Evolutionary conservation across 495 filamentous ascomycete species (phyloP), one percentile per base, ranked within the genome.

Genomic region (Neurospora sp.): DNA sequence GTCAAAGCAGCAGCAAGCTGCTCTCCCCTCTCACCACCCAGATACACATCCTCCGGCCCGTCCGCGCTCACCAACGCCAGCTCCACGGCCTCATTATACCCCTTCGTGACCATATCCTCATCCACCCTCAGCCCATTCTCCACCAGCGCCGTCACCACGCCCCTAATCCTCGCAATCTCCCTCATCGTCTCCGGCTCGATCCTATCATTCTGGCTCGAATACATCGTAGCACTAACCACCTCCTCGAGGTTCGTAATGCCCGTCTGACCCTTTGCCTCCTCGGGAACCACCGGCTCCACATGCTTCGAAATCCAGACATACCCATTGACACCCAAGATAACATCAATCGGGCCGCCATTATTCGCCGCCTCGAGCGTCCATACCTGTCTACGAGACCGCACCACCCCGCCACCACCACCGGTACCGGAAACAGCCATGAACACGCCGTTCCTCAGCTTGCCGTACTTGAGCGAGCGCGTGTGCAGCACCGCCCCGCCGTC

Each of bases 281-380:
- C 84, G 14, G 84, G 85, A 6, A 83, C 83, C 22, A 65, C 53
- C 1, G 53, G 53, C 53, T 90, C 86, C 2, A 89, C 82, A 75
- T 94, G 91, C 83, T 93, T 94, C 76, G 90, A 89, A 75, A 99
- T 94, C 91, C 92, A 98, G 71, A 98, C 92, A 77, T 93, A 98
- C 6, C 96, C 96, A 78, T 99, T 99, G 14, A 99, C 95, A 0
- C 96, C 96, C 6, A 98, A 83, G 39, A 97, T 86, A 12, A 98
- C 89, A 79, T 97, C 93, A 22, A 99, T 87, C 44, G 92, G 92
- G 0, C 91, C 95, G 8, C 80, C 85, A 0, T 88, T 89, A 70
- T 89, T 85, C 10, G 86, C 86, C 8, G 88, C 89, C 39, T 86
- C 85, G 41, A 97, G 79, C 0, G 93, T 93, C 87, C 94, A 96